These are phyloP conservation scores for Monilinia laxa DNA, from an alignment of 2,329 filamentous ascomycete genomes.

Conservation along the genomic window DNA sequence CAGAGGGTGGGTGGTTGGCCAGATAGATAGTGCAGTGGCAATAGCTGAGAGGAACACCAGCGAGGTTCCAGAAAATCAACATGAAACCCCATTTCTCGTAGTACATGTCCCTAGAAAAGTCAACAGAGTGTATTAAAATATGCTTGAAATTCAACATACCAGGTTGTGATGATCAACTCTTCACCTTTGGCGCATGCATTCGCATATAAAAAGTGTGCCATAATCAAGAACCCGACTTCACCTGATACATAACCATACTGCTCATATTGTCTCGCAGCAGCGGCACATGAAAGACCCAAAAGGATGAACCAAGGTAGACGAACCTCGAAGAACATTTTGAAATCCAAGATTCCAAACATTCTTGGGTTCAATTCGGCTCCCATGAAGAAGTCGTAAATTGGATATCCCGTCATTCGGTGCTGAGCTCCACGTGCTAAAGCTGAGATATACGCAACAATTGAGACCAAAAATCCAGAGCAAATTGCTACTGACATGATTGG, in stretches of 20 bases:
- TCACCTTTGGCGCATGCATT: slow-evolving; percentile 92
- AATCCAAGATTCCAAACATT: slow-evolving; percentile 80
- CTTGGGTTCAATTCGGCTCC: slow-evolving; percentile 83
- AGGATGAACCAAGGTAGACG: slow-evolving; percentile 91
- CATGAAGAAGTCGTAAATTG: slow-evolving; percentile 88
- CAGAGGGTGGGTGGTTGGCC: slow-evolving; percentile 72
- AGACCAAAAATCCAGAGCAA: slow-evolving; percentile 80
- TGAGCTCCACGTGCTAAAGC: slow-evolving; percentile 76
- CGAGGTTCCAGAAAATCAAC: slow-evolving; percentile 95
- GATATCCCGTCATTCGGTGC: slow-evolving; percentile 86
- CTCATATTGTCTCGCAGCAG: slow-evolving; percentile 81
- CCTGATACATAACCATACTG: slow-evolving; percentile 79
- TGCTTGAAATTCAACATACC: slow-evolving; percentile 46
- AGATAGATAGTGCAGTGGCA: slow-evolving; percentile 91
- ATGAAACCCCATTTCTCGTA: slow-evolving; percentile 96
- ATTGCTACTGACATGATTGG: slow-evolving; percentile 92
- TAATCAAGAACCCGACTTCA: slow-evolving; percentile 79
- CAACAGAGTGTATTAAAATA: background rate
- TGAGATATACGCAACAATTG: slow-evolving; percentile 81
- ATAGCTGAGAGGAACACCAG: slow-evolving; percentile 84
- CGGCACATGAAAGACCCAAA: slow-evolving; percentile 72
- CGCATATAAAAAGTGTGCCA: slow-evolving; percentile 90
- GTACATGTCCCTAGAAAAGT: slow-evolving; percentile 72
- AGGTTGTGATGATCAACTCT: slow-evolving; percentile 85
- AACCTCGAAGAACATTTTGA: slow-evolving; percentile 96